Evolutionary conservation across 23 red algal genomes (phyloP), one percentile per base, ranked within the genome.

Genomic region (Porphyridium purpureum): DNA sequence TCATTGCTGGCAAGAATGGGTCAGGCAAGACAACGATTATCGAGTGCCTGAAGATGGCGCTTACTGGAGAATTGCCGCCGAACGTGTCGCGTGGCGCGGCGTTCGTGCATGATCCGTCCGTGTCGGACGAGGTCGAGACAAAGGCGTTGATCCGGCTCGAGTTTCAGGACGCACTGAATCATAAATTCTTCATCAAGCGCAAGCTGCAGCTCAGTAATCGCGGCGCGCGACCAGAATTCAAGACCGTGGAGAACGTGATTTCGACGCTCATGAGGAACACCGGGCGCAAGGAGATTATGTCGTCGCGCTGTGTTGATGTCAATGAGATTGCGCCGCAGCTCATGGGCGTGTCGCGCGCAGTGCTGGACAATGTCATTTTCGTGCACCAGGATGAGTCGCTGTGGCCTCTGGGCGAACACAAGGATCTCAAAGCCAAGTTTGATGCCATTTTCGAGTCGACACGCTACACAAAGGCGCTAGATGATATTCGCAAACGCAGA

Each of bases 301-400:
- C 11, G 33, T 47, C 1, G 33, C 35, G 44, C 33, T 86, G 76
- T 53, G 61, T 23, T 7, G 90, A 86, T 49, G 51, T 98, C 8
- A 98, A 98, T 40, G 55, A 42, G 33, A 46, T 82, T 23, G 40
- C 81, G 33, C 90, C 90, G 15, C 61, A 84, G 17, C 27, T 98
- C 3, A 84, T 98, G 74, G 65, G 80, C 62, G 90, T 98, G 19
- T 65, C 77, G 2, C 75, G 80, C 29, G 67, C 90, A 7, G 62
- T 98, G 7, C 31, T 98, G 23, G 82, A 98, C 50, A 73, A 81
- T 56, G 90, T 98, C 29, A 86, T 98, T 4, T 98, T 98, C 55
- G 90, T 98, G 17, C 90, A 98, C 44, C 90, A 98, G 54, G 90
- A 98, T 33, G 90, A 98, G 21, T 76, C 75, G 7, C 53, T 76